Percentiles rank a stretch among this genome's conserved stretches.
Conservation (phyloP, 768 basidiomycete species). For the Lactarius akahatsu region DNA sequence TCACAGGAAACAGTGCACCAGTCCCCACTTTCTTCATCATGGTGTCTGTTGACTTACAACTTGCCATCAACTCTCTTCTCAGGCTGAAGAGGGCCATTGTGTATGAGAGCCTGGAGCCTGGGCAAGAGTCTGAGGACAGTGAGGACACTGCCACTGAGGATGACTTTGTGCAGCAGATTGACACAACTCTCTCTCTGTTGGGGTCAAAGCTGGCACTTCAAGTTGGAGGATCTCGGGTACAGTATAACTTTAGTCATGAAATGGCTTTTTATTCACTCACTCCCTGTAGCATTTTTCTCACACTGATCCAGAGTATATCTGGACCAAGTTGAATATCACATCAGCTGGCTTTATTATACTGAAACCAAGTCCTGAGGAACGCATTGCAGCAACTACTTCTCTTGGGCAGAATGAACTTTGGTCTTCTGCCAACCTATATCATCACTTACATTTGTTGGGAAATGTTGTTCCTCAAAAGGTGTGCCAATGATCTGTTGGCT, state of each 20-base stretch:
- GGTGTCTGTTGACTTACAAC: background rate
- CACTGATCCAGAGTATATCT: background rate
- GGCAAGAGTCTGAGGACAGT: too few relatives aligned
- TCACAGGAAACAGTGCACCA: too few relatives aligned
- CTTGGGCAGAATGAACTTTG: slow-evolving; percentile 5
- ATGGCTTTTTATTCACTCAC: background rate
- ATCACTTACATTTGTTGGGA: background rate
- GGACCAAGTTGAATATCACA: background rate
- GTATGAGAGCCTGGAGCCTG: background rate
- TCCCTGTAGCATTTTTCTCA: background rate
- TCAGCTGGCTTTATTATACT: background rate
- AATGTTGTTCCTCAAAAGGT: background rate
- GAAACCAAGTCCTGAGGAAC: background rate
- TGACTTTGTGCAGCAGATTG: background rate
- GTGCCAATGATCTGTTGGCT: background rate
- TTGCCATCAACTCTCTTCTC: background rate
- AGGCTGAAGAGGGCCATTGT: slow-evolving; percentile 1
- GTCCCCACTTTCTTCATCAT: background rate
- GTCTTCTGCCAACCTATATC: slow-evolving; percentile 1
- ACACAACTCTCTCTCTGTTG: slow-evolving; percentile 4
- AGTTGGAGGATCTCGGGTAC: background rate
- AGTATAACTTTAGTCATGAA: background rate
- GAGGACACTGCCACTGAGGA: too few relatives aligned
- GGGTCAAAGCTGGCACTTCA: background rate
- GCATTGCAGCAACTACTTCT: background rate